phyloP scores from a whole-genome alignment of 805 yeast species.

The Metschnikowia bowlesiae region DNA sequence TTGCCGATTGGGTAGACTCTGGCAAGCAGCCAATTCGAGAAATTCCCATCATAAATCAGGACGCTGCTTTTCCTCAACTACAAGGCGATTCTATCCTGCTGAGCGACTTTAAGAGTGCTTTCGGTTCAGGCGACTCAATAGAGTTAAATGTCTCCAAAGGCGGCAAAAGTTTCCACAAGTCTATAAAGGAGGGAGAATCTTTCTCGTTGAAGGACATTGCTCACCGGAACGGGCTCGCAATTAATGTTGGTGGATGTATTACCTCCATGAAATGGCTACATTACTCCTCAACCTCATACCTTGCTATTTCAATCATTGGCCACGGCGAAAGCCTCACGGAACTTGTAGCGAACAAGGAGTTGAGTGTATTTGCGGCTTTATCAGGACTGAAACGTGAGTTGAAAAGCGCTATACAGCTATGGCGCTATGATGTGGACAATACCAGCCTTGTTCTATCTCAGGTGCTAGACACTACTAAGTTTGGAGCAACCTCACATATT shows the following conservation, averaged over 20 bases:
- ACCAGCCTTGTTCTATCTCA: conserved; percentile 24
- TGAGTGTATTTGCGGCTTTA: conserved; percentile 27
- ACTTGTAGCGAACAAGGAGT: conserved; percentile 22
- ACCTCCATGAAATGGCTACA: conserved; percentile 54
- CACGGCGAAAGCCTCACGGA: conserved; percentile 19
- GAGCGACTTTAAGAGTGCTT: conserved; percentile 18
- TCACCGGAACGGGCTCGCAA: conserved; percentile 33
- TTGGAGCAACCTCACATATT: conserved; percentile 44
- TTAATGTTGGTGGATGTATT: conserved; percentile 50
- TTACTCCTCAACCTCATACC: conserved; percentile 21
- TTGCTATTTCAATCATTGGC: conserved; percentile 51
- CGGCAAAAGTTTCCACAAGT: conserved; percentile 2
- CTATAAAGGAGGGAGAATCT: conserved; percentile 5
- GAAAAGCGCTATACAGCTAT: conserved; percentile 43
- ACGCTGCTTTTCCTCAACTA: conserved; percentile 12
- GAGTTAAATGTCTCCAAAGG: conserved; percentile 17
- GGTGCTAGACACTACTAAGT: conserved; percentile 29
- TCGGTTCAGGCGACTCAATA: conserved; percentile 16
- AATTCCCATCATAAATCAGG: conserved; percentile 3
- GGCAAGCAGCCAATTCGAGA: conserved; percentile 12
- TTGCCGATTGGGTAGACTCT: conserved; percentile 18
- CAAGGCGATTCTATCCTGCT: conserved; percentile 10
- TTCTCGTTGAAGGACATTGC: conserved; percentile 13
- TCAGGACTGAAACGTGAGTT: conserved; percentile 8
- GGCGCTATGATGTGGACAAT: conserved; percentile 26